A percentile compares a stretch with the other conserved stretches of the same genome.
These are phyloP conservation scores for Candida mesenterica DNA, from an alignment of 1,139 yeast genomes.

Conservation along the genomic window DNA sequence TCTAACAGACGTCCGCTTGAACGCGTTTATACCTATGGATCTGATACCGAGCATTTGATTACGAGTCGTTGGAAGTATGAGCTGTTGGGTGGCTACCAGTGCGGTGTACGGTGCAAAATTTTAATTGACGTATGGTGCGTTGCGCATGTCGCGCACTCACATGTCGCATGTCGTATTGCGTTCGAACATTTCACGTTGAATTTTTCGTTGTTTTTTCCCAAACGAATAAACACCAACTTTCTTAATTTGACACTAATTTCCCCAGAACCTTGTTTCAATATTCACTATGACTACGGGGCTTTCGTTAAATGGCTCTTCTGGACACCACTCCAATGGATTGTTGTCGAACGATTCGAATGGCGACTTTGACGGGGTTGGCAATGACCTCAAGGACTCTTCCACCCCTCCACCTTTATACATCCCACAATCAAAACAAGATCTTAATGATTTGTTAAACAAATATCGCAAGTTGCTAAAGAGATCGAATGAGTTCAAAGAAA, in stretches of 20 bases:
- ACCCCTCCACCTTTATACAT: slow-evolving; percentile 4
- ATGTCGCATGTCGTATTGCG: background rate
- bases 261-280: background rate
- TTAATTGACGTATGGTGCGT: no score
- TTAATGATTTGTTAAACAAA: slow-evolving; percentile 29
- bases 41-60: slow-evolving; percentile 3
- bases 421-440: slow-evolving; percentile 33
- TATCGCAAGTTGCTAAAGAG: slow-evolving; percentile 28
- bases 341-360: background rate
- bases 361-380: background rate
- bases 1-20: background rate
- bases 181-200: background rate
- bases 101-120: background rate
- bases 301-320: background rate
- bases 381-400: background rate
- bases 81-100: no score
- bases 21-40: slow-evolving; percentile 1
- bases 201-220: background rate
- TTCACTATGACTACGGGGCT: background rate
- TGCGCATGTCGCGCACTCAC: background rate
- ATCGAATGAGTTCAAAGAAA: background rate
- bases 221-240: background rate
- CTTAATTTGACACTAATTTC: background rate
- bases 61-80: no score
- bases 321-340: background rate